Percentiles rank a stretch among this genome's conserved stretches.
These are phyloP conservation scores for Fraxinus pennsylvanica DNA, from an alignment of 257 asterid genomes.

Conservation along the genomic window DNA sequence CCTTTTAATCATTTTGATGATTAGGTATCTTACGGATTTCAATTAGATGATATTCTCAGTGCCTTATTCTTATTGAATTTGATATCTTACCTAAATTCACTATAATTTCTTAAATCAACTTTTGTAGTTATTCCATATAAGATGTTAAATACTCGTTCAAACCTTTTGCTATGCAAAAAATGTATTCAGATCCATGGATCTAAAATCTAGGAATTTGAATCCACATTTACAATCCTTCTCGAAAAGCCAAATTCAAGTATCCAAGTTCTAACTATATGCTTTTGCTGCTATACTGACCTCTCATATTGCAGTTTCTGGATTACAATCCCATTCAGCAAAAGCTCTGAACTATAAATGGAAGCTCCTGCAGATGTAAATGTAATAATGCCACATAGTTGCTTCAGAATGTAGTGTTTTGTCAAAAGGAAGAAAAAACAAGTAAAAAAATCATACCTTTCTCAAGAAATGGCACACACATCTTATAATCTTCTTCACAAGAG, in stretches of 20 bases:
- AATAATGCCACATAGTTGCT: conserved; percentile 20
- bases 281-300: conserved; percentile 45
- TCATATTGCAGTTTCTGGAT: conserved; percentile 65
- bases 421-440: conserved; percentile 4
- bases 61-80: background rate
- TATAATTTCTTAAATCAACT: conserved; percentile 3
- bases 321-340: conserved; percentile 72
- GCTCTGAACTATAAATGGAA: conserved; percentile 66
- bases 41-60: background rate
- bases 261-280: background rate
- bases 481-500: conserved; percentile 63
- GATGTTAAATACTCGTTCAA: conserved; percentile 15
- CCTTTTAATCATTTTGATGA: background rate
- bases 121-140: conserved; percentile 2
- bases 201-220: conserved; percentile 3
- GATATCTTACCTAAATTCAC: background rate
- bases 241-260: too few relatives aligned
- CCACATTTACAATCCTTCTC: background rate
- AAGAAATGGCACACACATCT: conserved; percentile 54
- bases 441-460: conserved; percentile 48
- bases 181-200: conserved; percentile 7
- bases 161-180: background rate
- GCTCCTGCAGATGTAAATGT: conserved; percentile 51
- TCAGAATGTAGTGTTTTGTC: conserved; percentile 16
- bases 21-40: background rate